phyloP scores from a whole-genome alignment of 257 asterid genomes.

The Solanum paucissectum region DNA sequence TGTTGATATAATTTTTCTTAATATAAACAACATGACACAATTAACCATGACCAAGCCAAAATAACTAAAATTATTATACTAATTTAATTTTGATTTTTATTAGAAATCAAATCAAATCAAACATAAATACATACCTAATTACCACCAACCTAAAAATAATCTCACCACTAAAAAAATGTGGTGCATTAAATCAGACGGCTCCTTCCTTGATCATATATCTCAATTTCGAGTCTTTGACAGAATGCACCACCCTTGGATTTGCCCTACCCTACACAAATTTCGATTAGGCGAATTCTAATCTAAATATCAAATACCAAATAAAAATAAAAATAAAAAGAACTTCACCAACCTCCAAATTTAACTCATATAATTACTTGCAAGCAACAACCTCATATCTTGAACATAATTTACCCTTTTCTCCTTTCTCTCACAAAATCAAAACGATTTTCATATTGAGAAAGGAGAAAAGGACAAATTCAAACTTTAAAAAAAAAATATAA shows the following conservation, averaged over 20 bases:
- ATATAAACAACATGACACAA: neutral
- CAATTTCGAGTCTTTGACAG: no score
- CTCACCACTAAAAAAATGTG: neutral
- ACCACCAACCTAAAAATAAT: neutral
- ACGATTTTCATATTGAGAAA: neutral
- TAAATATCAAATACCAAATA: fast-evolving
- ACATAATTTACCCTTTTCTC: neutral
- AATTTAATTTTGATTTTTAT: no score
- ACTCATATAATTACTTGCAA: neutral
- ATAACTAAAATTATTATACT: neutral
- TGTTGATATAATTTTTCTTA: no score
- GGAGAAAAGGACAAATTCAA: neutral
- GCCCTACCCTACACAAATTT: fast-evolving
- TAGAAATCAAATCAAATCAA: neutral
- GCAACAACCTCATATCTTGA: neutral
- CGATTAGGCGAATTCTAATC: fast-evolving
- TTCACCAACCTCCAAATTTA: neutral
- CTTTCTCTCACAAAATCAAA: neutral
- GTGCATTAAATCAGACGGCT: no score
- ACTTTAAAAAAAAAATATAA: neutral
- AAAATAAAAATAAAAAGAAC: neutral
- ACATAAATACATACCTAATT: neutral
- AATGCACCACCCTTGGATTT: neutral
- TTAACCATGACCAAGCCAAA: neutral
- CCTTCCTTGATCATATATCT: neutral